phyloP scores from a whole-genome alignment of 2,329 filamentous ascomycete species.

The Coniochaeta ligniaria region DNA sequence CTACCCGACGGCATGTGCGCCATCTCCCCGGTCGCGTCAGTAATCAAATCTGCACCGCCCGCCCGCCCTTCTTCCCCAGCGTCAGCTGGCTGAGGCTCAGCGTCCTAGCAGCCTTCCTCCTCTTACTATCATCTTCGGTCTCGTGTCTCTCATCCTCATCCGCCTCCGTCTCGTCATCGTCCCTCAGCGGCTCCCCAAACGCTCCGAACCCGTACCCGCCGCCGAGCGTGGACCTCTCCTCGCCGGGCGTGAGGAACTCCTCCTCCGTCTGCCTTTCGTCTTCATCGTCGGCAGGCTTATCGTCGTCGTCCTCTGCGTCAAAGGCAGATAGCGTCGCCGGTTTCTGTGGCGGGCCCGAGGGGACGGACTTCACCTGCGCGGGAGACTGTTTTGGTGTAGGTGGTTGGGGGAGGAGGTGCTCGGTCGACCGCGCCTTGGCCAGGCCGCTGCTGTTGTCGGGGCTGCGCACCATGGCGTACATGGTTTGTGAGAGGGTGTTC shows the following conservation, averaged over 20 bases:
- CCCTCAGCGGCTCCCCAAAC: slow-evolving; percentile 34
- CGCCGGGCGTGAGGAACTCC: slow-evolving; percentile 43
- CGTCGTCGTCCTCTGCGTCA: slow-evolving; percentile 24
- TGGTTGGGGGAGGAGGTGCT: slow-evolving; percentile 12
- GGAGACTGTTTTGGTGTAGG: slow-evolving; percentile 4
- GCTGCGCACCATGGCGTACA: slow-evolving; percentile 27
- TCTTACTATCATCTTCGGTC: slow-evolving; percentile 19
- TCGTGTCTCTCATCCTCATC: not conserved
- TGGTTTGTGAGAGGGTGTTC: slow-evolving; percentile 35
- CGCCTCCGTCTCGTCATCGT: slow-evolving; percentile 25
- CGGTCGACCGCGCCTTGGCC: slow-evolving; percentile 24
- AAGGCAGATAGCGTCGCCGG: slow-evolving; percentile 8
- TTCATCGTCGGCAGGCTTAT: slow-evolving; percentile 6
- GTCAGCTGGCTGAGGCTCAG: slow-evolving; percentile 58
- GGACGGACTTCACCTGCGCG: slow-evolving; percentile 6
- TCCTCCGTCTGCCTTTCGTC: slow-evolving; percentile 28
- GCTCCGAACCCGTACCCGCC: slow-evolving; percentile 23
- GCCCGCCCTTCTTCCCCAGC: slow-evolving; percentile 23
- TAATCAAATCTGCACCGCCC: not conserved
- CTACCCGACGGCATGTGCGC: not conserved
- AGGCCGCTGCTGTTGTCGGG: slow-evolving; percentile 10
- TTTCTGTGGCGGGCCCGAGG: slow-evolving; percentile 12
- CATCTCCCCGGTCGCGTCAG: not conserved
- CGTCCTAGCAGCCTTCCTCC: slow-evolving; percentile 52
- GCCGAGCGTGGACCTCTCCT: slow-evolving; percentile 27